phyloP scores from a whole-genome alignment of 164 flowering plant species.

The Cinnamomum chago region DNA sequence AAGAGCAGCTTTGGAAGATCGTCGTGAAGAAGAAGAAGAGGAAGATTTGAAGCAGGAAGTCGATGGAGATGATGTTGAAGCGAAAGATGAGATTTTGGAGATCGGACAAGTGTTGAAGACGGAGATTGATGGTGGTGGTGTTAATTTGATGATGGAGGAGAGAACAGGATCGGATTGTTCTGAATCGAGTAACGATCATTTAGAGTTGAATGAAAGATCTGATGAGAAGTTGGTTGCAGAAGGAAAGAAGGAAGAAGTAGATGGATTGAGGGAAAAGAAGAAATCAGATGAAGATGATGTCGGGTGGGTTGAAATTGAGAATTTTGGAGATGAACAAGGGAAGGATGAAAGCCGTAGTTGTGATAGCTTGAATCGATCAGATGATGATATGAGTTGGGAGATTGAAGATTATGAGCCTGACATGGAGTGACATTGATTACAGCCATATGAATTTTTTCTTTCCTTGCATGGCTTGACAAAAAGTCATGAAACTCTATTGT shows the following conservation, averaged over 20 bases:
- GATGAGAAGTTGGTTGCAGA: constrained; percentile 15
- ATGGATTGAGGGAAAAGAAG: too few species aligned
- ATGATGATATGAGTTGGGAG: constrained; percentile 88
- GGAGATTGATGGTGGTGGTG: too few species aligned
- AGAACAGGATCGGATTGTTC: too few species aligned
- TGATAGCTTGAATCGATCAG: constrained; percentile 10
- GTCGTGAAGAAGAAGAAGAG: constrained; percentile 45
- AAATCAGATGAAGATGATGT: constrained; percentile 26
- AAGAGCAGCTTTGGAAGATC: constrained; percentile 57
- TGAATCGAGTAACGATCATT: too few species aligned
- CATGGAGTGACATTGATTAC: constrained; percentile 29
- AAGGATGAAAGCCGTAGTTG: too few species aligned
- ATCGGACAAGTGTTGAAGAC: too few species aligned
- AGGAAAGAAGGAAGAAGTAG: constrained; percentile 20
- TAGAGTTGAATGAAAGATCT: neutral
- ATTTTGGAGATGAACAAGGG: constrained; percentile 32
- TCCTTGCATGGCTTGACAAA: too few species aligned
- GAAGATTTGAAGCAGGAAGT: constrained; percentile 88
- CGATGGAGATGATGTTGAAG: constrained; percentile 46
- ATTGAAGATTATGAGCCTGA: constrained; percentile 74
- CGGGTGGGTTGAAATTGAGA: constrained; percentile 94
- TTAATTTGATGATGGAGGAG: too few species aligned
- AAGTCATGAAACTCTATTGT: too few species aligned
- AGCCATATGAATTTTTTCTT: too few species aligned
- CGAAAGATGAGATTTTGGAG: neutral